Conservation (phyloP, 2,329 filamentous ascomycete genomes). For the Nemania abortiva region DNA sequence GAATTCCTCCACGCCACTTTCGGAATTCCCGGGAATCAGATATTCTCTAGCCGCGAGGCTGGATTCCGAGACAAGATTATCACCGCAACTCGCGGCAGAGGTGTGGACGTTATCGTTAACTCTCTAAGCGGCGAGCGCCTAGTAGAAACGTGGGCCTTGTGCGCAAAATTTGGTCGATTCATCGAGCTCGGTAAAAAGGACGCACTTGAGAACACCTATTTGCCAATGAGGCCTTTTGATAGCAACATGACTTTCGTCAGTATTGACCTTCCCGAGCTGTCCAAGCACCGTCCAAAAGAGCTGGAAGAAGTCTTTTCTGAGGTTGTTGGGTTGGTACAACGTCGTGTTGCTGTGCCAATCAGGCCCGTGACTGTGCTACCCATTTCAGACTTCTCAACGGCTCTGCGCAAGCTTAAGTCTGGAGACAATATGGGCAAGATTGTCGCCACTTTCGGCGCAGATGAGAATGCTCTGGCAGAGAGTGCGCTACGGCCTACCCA, state of each 20-base stretch:
- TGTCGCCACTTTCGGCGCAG: conserved; percentile 11
- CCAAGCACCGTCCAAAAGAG: conserved; percentile 13
- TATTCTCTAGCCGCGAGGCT: conserved; percentile 43
- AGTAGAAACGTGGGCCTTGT: conserved; percentile 12
- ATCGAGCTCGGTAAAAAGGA: conserved; percentile 26
- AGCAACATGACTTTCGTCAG: conserved; percentile 17
- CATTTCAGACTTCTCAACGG: conserved; percentile 22
- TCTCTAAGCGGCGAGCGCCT: conserved; percentile 18
- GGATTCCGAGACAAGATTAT: conserved; percentile 39
- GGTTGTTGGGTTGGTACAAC: conserved; percentile 7
- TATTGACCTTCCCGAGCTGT: conserved; percentile 21
- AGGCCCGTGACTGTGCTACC: conserved; percentile 5
- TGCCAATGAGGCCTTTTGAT: conserved; percentile 22
- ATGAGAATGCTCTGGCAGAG: conserved; percentile 14
- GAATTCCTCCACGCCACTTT: conserved; percentile 45
- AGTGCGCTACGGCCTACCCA: conserved; percentile 5
- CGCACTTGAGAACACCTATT: conserved; percentile 17
- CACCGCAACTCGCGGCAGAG: conserved; percentile 1
- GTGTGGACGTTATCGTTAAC: conserved; percentile 29
- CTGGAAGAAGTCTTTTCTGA: conserved; percentile 8
- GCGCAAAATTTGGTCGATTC: conserved; percentile 27
- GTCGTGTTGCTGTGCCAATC: conserved; percentile 16
- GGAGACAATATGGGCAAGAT: conserved; percentile 25
- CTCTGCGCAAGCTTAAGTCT: conserved; percentile 20
- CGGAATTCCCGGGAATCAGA: conserved; percentile 43